Percentiles rank a stretch among this genome's conserved stretches.
Conservation (phyloP, 1,284 basidiomycete genomes). For the Apiotrichum brassicae region DNA sequence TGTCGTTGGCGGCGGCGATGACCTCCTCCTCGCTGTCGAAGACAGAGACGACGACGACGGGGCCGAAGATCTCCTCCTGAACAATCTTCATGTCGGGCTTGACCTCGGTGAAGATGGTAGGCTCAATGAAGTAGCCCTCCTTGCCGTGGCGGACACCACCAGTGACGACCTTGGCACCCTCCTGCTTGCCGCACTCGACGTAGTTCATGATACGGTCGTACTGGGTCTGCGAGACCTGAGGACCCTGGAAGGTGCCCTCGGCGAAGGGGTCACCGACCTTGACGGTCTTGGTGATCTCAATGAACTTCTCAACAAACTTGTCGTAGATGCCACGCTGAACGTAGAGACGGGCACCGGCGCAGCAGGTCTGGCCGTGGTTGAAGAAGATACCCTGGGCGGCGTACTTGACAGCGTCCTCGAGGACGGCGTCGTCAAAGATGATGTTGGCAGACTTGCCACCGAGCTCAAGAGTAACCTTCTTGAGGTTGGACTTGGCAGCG, state of each 20-base stretch:
- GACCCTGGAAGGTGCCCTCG: constrained; percentile 67
- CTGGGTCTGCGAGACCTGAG: constrained; percentile 59
- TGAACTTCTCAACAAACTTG: constrained; percentile 42
- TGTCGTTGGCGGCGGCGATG: constrained; percentile 74
- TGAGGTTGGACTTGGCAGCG: constrained; percentile 53
- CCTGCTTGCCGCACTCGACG: constrained; percentile 74
- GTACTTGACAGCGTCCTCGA: constrained; percentile 77
- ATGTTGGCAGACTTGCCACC: constrained; percentile 83
- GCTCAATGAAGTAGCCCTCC: constrained; percentile 55
- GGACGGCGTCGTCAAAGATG: constrained; percentile 50
- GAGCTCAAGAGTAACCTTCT: constrained; percentile 81
- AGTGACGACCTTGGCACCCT: constrained; percentile 71
- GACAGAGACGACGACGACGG: constrained; percentile 51
- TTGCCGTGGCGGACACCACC: constrained; percentile 70
- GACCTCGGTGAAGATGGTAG: constrained; percentile 76
- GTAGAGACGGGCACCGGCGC: constrained; percentile 52
- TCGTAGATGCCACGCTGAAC: constrained; percentile 79
- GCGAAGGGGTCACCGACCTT: constrained; percentile 63
- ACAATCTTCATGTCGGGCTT: constrained; percentile 77
- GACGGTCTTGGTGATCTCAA: constrained; percentile 27
- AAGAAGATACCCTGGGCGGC: constrained; percentile 67
- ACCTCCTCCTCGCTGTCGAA: constrained; percentile 76
- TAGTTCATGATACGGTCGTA: constrained; percentile 72
- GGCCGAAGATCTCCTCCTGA: constrained; percentile 86
- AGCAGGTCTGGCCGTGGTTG: constrained; percentile 66